phyloP scores from a whole-genome alignment of 495 filamentous ascomycete genomes.

The Hypoxylon trugodes region DNA sequence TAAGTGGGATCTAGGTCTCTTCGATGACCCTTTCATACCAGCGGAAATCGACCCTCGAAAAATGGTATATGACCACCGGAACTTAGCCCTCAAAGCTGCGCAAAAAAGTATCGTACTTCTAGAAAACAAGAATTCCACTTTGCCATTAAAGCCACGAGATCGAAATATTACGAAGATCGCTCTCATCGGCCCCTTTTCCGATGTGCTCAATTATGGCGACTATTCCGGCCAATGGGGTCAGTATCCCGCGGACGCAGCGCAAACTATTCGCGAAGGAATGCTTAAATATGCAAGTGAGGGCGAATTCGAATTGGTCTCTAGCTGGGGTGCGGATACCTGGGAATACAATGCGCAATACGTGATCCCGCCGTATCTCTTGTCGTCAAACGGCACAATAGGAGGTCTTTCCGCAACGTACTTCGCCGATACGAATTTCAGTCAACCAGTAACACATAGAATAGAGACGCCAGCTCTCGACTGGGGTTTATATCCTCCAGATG shows the following conservation, averaged over 20 bases:
- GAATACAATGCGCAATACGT: conserved; percentile 54
- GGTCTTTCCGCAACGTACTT: conserved; percentile 54
- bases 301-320: conserved; percentile 47
- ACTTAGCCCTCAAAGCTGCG: conserved; percentile 49
- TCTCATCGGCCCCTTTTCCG: conserved; percentile 53
- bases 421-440: conserved; percentile 48
- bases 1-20: conserved; percentile 54
- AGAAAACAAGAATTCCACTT: conserved; percentile 49
- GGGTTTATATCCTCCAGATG: conserved; percentile 52
- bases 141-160: conserved; percentile 43
- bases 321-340: conserved; percentile 54
- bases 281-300: conserved; percentile 38
- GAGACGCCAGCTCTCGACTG: conserved; percentile 53
- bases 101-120: conserved; percentile 50
- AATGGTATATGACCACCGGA: conserved; percentile 41
- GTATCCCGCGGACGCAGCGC: conserved; percentile 48
- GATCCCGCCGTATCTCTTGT: conserved; percentile 52
- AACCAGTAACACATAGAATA: conserved; percentile 38
- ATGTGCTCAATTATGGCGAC: conserved; percentile 55
- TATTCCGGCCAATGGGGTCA: conserved; percentile 53
- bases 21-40: conserved; percentile 46
- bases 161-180: conserved; percentile 48
- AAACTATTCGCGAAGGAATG: conserved; percentile 53
- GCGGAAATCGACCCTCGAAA: conserved; percentile 43
- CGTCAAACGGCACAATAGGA: conserved; percentile 42